Base-by-base conservation (phyloP, 352 stramenopile genomes). In the Phytopythium montanum region DNA sequence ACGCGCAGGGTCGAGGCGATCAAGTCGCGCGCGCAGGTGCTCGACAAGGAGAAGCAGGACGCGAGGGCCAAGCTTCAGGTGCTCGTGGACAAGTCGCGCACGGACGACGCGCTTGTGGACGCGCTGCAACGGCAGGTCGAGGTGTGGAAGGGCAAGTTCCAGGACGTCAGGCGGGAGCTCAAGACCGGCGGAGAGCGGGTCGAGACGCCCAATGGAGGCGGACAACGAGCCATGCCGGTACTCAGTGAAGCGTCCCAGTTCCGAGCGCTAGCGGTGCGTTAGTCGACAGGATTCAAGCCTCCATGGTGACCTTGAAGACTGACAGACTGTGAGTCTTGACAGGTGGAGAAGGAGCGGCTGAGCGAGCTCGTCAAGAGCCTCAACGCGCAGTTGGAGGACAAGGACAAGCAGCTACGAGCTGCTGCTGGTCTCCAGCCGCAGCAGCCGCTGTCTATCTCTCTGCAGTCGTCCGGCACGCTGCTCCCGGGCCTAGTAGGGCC, bases 91-190 rank as follows among this genome's bases (percentile, higher is more conserved):
- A 95, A 95, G 44, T 94, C 86, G 3, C 69, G 71, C 33, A 95
- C 80, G 55, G 86, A 95, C 54, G 86, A 95, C 51, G 75, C 77
- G 25, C 64, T 95, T 9, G 75, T 95, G 9, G 86, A 95, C 46
- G 83, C 78, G 5, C 60, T 95, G 54, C 84, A 93, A 56, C 59
- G 66, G 12, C 82, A 95, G 62, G 65, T 94, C 4, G 82, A 78
- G 61, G 73, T 68, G 18, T 90, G 69, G 77, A 88, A 84, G 49
- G 42, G 51, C 16, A 91, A 78, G 36, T 50, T 77, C 7, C 61
- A 86, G 38, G 70, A 89, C 14, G 68, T 64, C 23, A 88, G 84
- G 41, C 73, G 83, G n/a, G 79, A 69, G 25, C 73, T 81, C n/a
- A 46, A n/a, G 10, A 26, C 29, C 21, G 73, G 72, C 50, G 68